A percentile compares a stretch with the other conserved stretches of the same genome.
phyloP scores from a whole-genome alignment of 805 yeast genomes.

The Blastobotrys peoriensis region DNA sequence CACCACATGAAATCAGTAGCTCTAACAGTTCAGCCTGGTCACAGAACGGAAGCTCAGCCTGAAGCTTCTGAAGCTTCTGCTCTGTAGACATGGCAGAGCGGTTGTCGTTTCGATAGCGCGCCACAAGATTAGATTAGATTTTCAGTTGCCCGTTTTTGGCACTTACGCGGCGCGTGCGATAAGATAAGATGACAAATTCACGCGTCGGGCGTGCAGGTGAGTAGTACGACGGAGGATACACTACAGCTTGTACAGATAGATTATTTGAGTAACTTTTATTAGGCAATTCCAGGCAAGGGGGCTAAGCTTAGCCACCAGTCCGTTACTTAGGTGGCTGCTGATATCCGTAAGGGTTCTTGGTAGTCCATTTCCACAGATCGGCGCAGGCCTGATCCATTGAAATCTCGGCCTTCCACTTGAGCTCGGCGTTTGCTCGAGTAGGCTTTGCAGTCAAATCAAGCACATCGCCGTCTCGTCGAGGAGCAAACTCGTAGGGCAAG shows the following conservation, averaged over 20 bases:
- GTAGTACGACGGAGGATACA: too few relatives aligned
- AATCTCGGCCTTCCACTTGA: slow-evolving; percentile 55
- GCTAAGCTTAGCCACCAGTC: too few relatives aligned
- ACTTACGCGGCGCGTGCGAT: too few relatives aligned
- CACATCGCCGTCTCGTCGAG: slow-evolving; percentile 72
- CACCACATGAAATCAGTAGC: slow-evolving; percentile 47
- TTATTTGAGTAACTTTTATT: too few relatives aligned
- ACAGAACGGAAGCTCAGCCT: slow-evolving; percentile 38
- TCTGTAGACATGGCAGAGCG: slow-evolving; percentile 8
- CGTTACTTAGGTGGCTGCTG: slow-evolving; percentile 22
- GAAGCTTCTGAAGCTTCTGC: slow-evolving; percentile 30
- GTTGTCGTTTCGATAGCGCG: too few relatives aligned
- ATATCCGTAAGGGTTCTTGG: slow-evolving; percentile 61
- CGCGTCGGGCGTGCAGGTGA: too few relatives aligned
- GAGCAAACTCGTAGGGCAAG: slow-evolving; percentile 59
- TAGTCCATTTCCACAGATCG: slow-evolving; percentile 77
- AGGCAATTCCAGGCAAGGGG: too few relatives aligned
- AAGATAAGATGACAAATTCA: too few relatives aligned
- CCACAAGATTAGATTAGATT: too few relatives aligned
- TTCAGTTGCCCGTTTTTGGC: too few relatives aligned
- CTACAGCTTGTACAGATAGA: too few relatives aligned
- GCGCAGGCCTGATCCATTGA: slow-evolving; percentile 57
- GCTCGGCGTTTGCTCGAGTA: slow-evolving; percentile 57
- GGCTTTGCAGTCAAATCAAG: slow-evolving; percentile 68
- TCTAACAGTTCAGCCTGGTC: slow-evolving; percentile 42